Base-by-base conservation (phyloP, 306 rosid species). In the Lathyrus oleraceus region DNA sequence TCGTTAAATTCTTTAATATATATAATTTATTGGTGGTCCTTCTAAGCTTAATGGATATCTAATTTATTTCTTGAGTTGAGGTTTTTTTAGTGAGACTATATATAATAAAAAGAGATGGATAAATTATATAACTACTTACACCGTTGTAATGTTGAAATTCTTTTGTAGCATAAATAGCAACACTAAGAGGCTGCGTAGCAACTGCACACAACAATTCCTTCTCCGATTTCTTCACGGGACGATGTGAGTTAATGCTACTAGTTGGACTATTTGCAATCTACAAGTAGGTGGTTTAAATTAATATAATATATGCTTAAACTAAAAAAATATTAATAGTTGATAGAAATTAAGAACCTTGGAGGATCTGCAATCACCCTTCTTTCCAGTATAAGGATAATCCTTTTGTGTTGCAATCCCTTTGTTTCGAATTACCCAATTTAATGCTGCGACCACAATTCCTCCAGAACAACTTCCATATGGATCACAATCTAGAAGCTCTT, bases 131-230 rank as follows among this genome's bases (percentile, higher is more conserved):
- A 35, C 8, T 8, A 35, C 71, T 74, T 79, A 76, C 80, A 0
- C 20, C 10, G 4, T 13, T 16, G 39, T 84, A 85, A 1, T 16
- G 70, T 7, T 80, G 83, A 65, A 85, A 87, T 64, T 73, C 89
- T 0, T 2, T 0, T 21, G 54, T 15, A 2, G 79, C 51, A 67
- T 81, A 54, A 0, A 87, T 42, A 30, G 71, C 79, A 61, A 85
- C 81, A 62, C 78, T 61, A 52, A 85, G 8, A 48, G 92, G 92
- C 10, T 87, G 89, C 23, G 62, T 76, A 63, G 71, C 80, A 4
- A 74, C 15, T 4, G 89, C 86, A 65, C 82, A 82, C 43, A 82
- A 39, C 10, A 87, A 76, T 53, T 61, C 84, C 0, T 48, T 1
- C 0, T 87, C 87, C 44, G 92, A 80, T 69, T 51, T 58, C 17